Conservation (phyloP, 768 basidiomycete genomes). For the Amanita brunnescens region DNA sequence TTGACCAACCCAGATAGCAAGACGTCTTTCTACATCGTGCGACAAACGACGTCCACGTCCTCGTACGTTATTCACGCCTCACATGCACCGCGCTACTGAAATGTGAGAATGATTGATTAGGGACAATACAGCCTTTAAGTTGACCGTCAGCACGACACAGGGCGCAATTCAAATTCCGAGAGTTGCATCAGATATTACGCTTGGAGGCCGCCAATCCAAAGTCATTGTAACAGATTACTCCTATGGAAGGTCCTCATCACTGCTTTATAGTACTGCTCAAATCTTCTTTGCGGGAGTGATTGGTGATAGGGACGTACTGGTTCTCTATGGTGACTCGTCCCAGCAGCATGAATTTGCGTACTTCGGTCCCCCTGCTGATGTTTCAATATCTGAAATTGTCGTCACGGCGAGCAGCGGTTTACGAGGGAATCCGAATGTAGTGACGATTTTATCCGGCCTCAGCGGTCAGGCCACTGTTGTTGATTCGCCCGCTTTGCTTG, state of each 20-base stretch:
- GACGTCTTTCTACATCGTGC: conserved; percentile 59
- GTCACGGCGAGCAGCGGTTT: conserved; percentile 35
- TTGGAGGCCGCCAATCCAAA: conserved; percentile 67
- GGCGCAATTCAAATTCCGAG: conserved; percentile 51
- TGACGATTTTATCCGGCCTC: conserved; percentile 50
- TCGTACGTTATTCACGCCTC: conserved; percentile 34
- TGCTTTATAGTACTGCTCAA: conserved; percentile 66
- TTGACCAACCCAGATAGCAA: conserved; percentile 61
- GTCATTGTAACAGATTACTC: conserved; percentile 63
- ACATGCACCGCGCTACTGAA: neutral
- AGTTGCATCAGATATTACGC: conserved; percentile 41
- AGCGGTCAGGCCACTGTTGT: conserved; percentile 52
- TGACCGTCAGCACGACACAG: conserved; percentile 47
- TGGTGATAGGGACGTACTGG: conserved; percentile 52
- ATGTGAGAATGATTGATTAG: conserved; percentile 19
- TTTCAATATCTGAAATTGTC: conserved; percentile 28
- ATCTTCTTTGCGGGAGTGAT: conserved; percentile 61
- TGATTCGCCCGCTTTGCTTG: conserved; percentile 58
- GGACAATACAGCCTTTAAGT: conserved; percentile 42
- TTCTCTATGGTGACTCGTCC: conserved; percentile 47
- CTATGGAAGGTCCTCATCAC: conserved; percentile 49
- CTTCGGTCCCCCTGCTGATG: neutral
- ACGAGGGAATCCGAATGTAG: conserved; percentile 20
- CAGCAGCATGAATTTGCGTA: conserved; percentile 44
- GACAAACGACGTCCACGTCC: conserved; percentile 61